Conservation (phyloP, 2,329 filamentous ascomycete species). For the Microdochium trichocladiopsis region DNA sequence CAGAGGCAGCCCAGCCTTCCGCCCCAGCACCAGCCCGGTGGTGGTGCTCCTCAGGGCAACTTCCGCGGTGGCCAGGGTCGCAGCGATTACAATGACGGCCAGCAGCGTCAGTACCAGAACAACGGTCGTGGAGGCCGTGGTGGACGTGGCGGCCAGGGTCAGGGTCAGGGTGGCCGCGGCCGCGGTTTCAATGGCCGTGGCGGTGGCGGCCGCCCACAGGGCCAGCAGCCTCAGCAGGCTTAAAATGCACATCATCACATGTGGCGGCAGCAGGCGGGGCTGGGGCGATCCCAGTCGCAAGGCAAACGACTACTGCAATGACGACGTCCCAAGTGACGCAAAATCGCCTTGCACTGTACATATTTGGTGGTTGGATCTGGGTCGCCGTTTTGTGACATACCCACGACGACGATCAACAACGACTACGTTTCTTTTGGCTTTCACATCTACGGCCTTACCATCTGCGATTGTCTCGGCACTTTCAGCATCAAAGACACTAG, state of each 20-base stretch:
- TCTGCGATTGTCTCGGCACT: conserved; percentile 13
- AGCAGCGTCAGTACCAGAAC: conserved; percentile 22
- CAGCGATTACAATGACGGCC: conserved; percentile 21
- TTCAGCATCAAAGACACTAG: conserved; percentile 19
- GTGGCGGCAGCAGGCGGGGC: background rate
- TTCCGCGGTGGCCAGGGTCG: conserved; percentile 14
- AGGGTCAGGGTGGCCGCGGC: conserved; percentile 11
- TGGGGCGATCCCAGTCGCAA: background rate
- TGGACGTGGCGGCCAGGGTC: conserved; percentile 14
- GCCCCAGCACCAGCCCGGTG: conserved; percentile 9
- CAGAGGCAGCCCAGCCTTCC: conserved; percentile 13
- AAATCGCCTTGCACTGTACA: conserved; percentile 19
- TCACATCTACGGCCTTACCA: conserved; percentile 10
- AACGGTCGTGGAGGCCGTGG: conserved; percentile 19
- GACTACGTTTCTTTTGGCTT: conserved; percentile 15
- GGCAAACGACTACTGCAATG: background rate
- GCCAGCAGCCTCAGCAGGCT: conserved; percentile 21
- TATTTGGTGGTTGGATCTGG: conserved; percentile 20
- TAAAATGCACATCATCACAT: conserved; percentile 8
- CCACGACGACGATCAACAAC: conserved; percentile 14
- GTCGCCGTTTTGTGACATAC: conserved; percentile 24
- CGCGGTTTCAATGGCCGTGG: conserved; percentile 20
- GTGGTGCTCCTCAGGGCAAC: conserved; percentile 19
- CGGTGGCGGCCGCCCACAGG: conserved; percentile 20
- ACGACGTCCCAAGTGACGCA: conserved; percentile 3